These are phyloP conservation scores for Sporothrix schenckii DNA, from an alignment of 2,329 filamentous ascomycete species.

Conservation along the genomic window DNA sequence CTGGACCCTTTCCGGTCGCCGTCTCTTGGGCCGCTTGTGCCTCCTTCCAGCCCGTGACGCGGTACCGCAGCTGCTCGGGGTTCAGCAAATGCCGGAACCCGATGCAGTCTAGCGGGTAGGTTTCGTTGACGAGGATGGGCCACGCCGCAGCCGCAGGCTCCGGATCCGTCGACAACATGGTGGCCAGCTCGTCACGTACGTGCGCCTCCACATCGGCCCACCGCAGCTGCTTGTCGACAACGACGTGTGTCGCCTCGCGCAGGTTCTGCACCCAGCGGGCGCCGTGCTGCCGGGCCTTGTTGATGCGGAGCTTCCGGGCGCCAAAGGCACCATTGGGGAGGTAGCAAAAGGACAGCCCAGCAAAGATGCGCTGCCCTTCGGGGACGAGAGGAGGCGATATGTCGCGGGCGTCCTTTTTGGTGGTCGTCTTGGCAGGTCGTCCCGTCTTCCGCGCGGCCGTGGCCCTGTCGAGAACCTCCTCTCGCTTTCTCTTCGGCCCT, in stretches of 20 bases:
- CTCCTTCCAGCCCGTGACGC: conserved; percentile 54
- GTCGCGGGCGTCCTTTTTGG: conserved; percentile 1
- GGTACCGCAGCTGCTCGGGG: conserved; percentile 61
- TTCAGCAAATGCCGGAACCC: conserved; percentile 61
- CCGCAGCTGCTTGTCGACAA: conserved; percentile 71
- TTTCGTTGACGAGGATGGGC: conserved; percentile 64
- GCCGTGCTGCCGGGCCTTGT: conserved; percentile 73
- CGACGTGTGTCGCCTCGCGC: conserved; percentile 69
- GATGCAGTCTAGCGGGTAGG: conserved; percentile 71
- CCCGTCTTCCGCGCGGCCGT: not conserved
- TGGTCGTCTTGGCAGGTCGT: not conserved
- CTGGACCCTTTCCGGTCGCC: not conserved
- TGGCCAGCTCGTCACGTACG: conserved; percentile 49
- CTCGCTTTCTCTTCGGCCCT: not conserved
- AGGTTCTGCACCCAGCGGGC: conserved; percentile 69
- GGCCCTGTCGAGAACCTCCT: not conserved
- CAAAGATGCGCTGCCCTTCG: conserved; percentile 61
- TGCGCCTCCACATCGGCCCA: conserved; percentile 63
- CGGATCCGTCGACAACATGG: not conserved
- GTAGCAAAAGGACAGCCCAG: conserved; percentile 69
- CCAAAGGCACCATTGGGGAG: conserved; percentile 79
- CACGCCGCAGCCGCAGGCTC: conserved; percentile 35
- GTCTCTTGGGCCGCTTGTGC: not conserved
- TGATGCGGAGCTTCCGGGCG: conserved; percentile 70
- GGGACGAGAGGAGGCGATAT: conserved; percentile 49